These are phyloP conservation scores for Pestalotiopsis sp. DNA, from an alignment of 2,329 filamentous ascomycete species.

Conservation along the genomic window DNA sequence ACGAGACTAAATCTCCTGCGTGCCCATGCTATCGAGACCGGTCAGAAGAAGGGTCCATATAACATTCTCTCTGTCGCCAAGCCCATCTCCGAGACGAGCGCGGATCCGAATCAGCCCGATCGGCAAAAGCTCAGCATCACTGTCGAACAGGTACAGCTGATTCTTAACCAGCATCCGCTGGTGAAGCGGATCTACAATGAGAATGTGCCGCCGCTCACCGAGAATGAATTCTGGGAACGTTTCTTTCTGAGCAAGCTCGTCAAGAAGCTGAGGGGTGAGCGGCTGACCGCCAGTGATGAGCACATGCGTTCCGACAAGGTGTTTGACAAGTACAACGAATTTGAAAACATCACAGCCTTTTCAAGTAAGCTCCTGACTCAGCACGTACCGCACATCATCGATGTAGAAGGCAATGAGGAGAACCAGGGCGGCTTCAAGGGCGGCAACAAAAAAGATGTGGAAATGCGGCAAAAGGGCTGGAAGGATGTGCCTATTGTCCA, in stretches of 20 bases:
- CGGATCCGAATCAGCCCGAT: constrained; percentile 44
- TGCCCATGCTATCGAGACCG: constrained; percentile 85
- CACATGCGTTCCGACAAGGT: constrained; percentile 62
- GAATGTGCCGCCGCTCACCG: constrained; percentile 79
- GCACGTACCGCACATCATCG: constrained; percentile 84
- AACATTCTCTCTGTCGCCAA: constrained; percentile 93
- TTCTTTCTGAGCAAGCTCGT: constrained; percentile 92
- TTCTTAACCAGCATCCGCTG: constrained; percentile 90
- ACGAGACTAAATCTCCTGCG: constrained; percentile 83
- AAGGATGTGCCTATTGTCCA: constrained; percentile 85
- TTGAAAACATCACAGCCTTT: constrained; percentile 63
- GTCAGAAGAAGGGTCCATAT: constrained; percentile 86
- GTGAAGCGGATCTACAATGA: constrained; percentile 92
- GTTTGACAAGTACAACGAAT: constrained; percentile 83
- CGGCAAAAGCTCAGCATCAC: constrained; percentile 82
- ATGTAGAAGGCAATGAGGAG: constrained; percentile 92
- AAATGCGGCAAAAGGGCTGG: constrained; percentile 76
- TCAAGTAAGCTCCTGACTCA: constrained; percentile 60
- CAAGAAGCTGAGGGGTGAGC: constrained; percentile 90
- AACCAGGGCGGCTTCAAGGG: constrained; percentile 82
- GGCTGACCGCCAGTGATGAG: constrained; percentile 76
- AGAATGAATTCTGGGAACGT: constrained; percentile 86
- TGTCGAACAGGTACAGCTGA: constrained; percentile 89
- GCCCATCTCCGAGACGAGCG: constrained; percentile 64
- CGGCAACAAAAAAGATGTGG: constrained; percentile 86